Evolutionary conservation across 805 yeast genomes (phyloP).

Genomic region (Barnettozyma vustinii): DNA sequence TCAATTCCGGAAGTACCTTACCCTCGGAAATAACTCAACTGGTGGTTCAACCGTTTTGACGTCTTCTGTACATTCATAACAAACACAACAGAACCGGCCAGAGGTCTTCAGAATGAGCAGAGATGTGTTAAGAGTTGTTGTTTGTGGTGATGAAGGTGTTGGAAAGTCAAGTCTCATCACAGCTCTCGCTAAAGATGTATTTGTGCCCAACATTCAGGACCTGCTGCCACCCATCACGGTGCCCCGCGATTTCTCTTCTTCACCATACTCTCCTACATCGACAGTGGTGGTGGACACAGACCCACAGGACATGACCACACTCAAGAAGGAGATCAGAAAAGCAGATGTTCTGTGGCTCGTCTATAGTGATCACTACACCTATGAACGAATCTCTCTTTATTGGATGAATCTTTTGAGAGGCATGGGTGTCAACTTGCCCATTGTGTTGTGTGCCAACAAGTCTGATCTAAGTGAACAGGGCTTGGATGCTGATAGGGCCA

Average conservation of each 20-base stretch:
- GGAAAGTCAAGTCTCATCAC: slow-evolving; percentile 81
- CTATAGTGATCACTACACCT: slow-evolving; percentile 90
- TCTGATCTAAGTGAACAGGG: slow-evolving; percentile 40
- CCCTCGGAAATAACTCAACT: neutral
- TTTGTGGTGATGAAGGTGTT: slow-evolving; percentile 91
- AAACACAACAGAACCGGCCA: neutral
- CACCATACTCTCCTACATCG: slow-evolving; percentile 53
- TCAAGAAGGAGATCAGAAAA: slow-evolving; percentile 70
- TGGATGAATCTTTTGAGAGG: slow-evolving; percentile 95
- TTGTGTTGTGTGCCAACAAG: slow-evolving; percentile 86
- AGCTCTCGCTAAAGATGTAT: slow-evolving; percentile 75
- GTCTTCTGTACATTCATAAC: neutral
- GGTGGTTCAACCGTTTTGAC: neutral
- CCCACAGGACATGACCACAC: slow-evolving; percentile 50
- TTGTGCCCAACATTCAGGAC: slow-evolving; percentile 69
- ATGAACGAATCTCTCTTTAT: slow-evolving; percentile 83
- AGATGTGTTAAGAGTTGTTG: slow-evolving; percentile 70
- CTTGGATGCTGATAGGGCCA: slow-evolving; percentile 40
- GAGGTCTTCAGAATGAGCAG: slow-evolving; percentile 26
- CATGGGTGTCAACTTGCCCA: slow-evolving; percentile 88
- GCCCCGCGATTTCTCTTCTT: slow-evolving; percentile 62
- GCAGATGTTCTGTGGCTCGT: slow-evolving; percentile 95
- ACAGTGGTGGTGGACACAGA: slow-evolving; percentile 80
- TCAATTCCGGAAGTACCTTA: neutral
- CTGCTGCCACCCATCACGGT: slow-evolving; percentile 81